These are phyloP conservation scores for Alternaria brassicicola DNA, from an alignment of 2,329 filamentous ascomycete species.

Conservation along the genomic window DNA sequence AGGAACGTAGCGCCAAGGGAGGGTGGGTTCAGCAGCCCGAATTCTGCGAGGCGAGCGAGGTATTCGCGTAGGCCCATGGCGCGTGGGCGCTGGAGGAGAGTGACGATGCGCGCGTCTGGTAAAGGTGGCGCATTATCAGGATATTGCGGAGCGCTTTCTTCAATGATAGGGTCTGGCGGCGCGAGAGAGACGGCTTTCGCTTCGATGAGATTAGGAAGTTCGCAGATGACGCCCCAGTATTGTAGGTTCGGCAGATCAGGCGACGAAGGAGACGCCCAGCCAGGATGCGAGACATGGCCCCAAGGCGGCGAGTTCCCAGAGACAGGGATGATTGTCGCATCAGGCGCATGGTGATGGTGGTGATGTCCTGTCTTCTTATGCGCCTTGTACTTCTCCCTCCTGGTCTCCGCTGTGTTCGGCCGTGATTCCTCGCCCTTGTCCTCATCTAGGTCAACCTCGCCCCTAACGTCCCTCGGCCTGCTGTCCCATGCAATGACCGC, in stretches of 20 bases:
- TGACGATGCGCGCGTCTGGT: constrained; percentile 71
- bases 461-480: constrained; percentile 66
- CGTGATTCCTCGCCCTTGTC: constrained; percentile 22
- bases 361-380: constrained; percentile 32
- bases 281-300: constrained; percentile 83
- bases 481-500: constrained; percentile 81
- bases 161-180: constrained; percentile 60
- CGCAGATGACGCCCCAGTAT: constrained; percentile 78
- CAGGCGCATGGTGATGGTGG: constrained; percentile 28
- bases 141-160: constrained; percentile 25
- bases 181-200: constrained; percentile 89
- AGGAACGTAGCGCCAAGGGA: constrained; percentile 68
- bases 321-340: constrained; percentile 48
- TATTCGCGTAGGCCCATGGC: constrained; percentile 82
- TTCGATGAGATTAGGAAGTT: constrained; percentile 89
- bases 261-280: constrained; percentile 83
- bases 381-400: constrained; percentile 41
- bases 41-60: constrained; percentile 69
- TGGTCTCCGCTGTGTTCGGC: constrained; percentile 31
- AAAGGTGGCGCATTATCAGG: constrained; percentile 40
- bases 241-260: constrained; percentile 79
- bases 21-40: constrained; percentile 66
- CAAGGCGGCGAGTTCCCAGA: constrained; percentile 64
- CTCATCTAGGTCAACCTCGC: constrained; percentile 45
- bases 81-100: constrained; percentile 71